phyloP scores from a whole-genome alignment of 1,284 basidiomycete genomes.

The Fistulinella staudtii region DNA sequence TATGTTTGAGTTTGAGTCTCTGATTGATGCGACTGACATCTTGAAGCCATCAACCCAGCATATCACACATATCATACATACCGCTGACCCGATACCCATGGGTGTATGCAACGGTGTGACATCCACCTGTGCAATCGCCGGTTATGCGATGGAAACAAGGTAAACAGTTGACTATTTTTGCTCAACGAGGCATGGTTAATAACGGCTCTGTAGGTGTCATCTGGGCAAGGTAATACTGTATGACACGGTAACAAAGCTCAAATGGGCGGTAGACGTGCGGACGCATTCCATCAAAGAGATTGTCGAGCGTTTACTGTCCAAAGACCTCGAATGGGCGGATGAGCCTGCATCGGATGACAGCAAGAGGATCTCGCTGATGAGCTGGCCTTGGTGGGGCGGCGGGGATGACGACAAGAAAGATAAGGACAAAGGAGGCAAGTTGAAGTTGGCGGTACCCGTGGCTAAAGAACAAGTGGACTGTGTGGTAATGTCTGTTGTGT shows the following conservation, averaged over 20 bases:
- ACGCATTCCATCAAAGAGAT: slow-evolving; percentile 77
- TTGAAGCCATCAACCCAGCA: slow-evolving; percentile 52
- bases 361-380: background rate
- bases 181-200: too few relatives aligned
- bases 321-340: slow-evolving; percentile 58
- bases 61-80: slow-evolving; percentile 70
- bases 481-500: slow-evolving; percentile 26
- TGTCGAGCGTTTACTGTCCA: slow-evolving; percentile 67
- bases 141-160: slow-evolving; percentile 62
- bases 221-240: slow-evolving; percentile 82
- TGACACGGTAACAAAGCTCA: slow-evolving; percentile 80
- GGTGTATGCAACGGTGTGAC: slow-evolving; percentile 59
- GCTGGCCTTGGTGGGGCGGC: slow-evolving; percentile 30
- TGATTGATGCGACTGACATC: background rate
- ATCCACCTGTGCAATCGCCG: slow-evolving; percentile 55
- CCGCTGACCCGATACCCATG: slow-evolving; percentile 67
- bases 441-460: slow-evolving; percentile 37
- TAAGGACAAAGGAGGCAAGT: slow-evolving; percentile 14
- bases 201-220: slow-evolving; percentile 56
- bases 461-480: slow-evolving; percentile 44
- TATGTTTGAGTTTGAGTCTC: slow-evolving; percentile 23
- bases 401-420: slow-evolving; percentile 19
- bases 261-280: slow-evolving; percentile 79
- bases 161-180: slow-evolving; percentile 17
- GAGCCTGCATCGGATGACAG: slow-evolving; percentile 18